phyloP scores from a whole-genome alignment of 768 basidiomycete species.

The Tephrocybe sp. region DNA sequence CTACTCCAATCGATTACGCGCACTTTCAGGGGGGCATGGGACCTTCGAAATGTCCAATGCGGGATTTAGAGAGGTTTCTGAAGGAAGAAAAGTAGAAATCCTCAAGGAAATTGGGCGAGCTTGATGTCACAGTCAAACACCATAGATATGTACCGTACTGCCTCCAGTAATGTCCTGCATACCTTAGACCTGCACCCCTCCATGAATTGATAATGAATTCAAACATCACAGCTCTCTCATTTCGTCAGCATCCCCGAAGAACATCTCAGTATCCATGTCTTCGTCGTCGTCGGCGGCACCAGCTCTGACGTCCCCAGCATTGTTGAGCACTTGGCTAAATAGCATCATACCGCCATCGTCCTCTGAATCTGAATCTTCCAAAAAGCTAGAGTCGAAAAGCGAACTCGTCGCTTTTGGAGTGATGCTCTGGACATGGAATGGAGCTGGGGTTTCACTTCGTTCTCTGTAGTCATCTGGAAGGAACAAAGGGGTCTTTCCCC shows the following conservation, averaged over 20 bases:
- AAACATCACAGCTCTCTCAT: conserved; percentile 49
- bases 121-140: conserved; percentile 26
- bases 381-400: conserved; percentile 22
- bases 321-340: conserved; percentile 72
- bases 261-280: conserved; percentile 68
- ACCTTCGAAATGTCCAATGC: conserved; percentile 75
- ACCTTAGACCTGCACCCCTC: conserved; percentile 1
- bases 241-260: conserved; percentile 87
- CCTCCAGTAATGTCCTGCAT: conserved; percentile 7
- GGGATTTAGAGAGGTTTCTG: conserved; percentile 72
- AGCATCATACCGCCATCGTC: conserved; percentile 62
- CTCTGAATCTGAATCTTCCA: conserved; percentile 32
- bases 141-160: conserved; percentile 8
- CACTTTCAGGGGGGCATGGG: conserved; percentile 82
- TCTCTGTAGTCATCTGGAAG: conserved; percentile 60
- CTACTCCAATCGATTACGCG: conserved; percentile 75
- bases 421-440: conserved; percentile 14
- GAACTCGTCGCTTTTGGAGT: conserved; percentile 24
- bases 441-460: conserved; percentile 38
- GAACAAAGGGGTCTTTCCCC: conserved; percentile 68
- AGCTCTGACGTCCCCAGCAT: conserved; percentile 54
- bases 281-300: conserved; percentile 72
- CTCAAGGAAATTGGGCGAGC: conserved; percentile 77
- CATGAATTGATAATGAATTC: conserved; percentile 9
- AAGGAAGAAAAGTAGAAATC: conserved; percentile 66